Evolutionary conservation across 768 basidiomycete species (phyloP).

Genomic region (Xanthoconium purpureum): DNA sequence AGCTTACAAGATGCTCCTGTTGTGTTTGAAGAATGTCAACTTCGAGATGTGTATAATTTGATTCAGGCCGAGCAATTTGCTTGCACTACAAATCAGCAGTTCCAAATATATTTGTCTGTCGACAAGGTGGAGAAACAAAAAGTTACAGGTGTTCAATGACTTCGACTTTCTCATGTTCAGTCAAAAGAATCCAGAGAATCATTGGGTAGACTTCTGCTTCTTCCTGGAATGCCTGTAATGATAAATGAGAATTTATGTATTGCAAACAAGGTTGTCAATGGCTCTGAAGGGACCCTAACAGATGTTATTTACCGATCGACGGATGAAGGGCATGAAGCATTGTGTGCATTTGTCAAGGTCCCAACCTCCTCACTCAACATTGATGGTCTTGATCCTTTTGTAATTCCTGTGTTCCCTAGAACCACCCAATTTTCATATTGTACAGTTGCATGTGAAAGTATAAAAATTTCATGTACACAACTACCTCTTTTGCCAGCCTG

Average conservation of each 20-base stretch:
- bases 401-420: background rate
- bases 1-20: background rate
- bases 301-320: background rate
- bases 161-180: background rate
- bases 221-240: background rate
- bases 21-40: background rate
- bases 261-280: background rate
- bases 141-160: background rate
- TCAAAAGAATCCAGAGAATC: background rate
- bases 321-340: background rate
- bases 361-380: background rate
- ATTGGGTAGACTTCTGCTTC: background rate
- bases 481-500: background rate
- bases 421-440: background rate
- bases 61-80: background rate
- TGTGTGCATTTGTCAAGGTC: background rate
- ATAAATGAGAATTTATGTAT: background rate
- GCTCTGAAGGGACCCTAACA: background rate
- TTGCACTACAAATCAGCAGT: background rate
- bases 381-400: background rate
- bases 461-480: background rate
- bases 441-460: background rate
- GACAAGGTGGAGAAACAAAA: background rate
- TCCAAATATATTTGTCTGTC: background rate
- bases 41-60: background rate